Conservation (phyloP, 2,329 filamentous ascomycete species). For the Dactylellina sp. region DNA sequence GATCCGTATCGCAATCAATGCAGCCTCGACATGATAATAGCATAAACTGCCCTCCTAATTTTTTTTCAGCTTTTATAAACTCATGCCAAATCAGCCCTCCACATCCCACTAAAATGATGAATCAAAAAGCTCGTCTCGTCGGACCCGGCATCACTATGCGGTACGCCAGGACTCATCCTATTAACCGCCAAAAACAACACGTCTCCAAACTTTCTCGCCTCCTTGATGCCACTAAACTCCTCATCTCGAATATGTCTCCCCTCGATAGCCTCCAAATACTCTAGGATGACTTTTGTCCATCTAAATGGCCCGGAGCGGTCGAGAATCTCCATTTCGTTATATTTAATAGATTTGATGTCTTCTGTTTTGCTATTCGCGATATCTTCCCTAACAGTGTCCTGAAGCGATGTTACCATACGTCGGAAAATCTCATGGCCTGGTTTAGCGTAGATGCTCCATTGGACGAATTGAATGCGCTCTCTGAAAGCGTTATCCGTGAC, state of each 20-base stretch:
- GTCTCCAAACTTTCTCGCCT: conserved; percentile 40
- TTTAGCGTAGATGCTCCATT: conserved; percentile 42
- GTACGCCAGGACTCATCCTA: conserved; percentile 40
- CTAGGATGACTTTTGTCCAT: conserved; percentile 31
- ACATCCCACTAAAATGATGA: conserved; percentile 25
- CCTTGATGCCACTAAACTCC: conserved; percentile 27
- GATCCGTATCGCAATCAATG: too few relatives aligned
- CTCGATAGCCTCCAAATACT: conserved; percentile 42
- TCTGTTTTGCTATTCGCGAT: conserved; percentile 1
- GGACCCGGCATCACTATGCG: conserved; percentile 31
- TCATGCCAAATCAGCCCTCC: conserved; percentile 16
- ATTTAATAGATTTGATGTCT: conserved; percentile 3
- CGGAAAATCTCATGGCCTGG: conserved; percentile 41
- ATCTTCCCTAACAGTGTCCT: conserved; percentile 24
- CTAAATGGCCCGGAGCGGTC: conserved; percentile 38
- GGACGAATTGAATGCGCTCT: conserved; percentile 38
- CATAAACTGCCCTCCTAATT: too few relatives aligned
- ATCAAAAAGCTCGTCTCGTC: conserved; percentile 28
- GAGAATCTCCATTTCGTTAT: conserved; percentile 16
- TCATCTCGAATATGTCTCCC: conserved; percentile 14
- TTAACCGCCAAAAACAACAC: conserved; percentile 46
- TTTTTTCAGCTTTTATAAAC: too few relatives aligned
- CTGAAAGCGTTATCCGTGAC: conserved; percentile 17
- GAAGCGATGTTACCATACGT: conserved; percentile 36
- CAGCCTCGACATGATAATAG: too few relatives aligned